Base-by-base conservation (phyloP, 305 asterid species). In the Withania somnifera region DNA sequence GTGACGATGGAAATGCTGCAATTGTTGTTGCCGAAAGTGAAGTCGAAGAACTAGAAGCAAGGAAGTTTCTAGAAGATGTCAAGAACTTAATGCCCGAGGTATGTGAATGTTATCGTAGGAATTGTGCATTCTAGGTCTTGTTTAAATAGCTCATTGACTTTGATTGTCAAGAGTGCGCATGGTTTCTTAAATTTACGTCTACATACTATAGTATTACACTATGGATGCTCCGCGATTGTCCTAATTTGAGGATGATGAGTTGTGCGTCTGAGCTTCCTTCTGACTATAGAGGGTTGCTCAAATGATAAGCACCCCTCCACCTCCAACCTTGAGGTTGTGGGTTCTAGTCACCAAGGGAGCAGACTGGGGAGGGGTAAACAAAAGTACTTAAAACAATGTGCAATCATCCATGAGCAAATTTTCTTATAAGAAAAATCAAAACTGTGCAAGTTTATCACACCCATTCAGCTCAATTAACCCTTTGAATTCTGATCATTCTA, bases 41-140 rank as follows among this genome's bases (percentile, higher is more conserved):
- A 73, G 60, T 17, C 24, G 79, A 73, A 73, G 79, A 73, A 73
- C 24, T 7, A 73, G 79, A 73, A 15, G 79, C 60, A 24, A 47
- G 26, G 42, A 47, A 47, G 26, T 47, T 73, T 26, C 60, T 73
- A 15, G 79, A 73, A 26, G 1, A 15, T 73, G 79, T 26, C 17
- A 47, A 73, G 60, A 47, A 24, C 26, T 73, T 26, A 73, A 73
- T 73, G 79, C 79, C 79, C 1, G 79, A 73, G 79, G 79, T 73
- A 47, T 26, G 79, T 73, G 79, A 73, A 47, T 6, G 24, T 47
- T 73, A 4, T 47, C 0, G 26, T 47, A 24, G 17, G 40, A 45
- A 73, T 73, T 6, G 10, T 73, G 79, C 60, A 22, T 47, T 26
- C 42, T 24, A 24, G 24, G 58, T 47, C 60, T 26, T 73, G 60